Base-by-base conservation (phyloP, 2,329 filamentous ascomycete species). In the Claviceps fusiformis region DNA sequence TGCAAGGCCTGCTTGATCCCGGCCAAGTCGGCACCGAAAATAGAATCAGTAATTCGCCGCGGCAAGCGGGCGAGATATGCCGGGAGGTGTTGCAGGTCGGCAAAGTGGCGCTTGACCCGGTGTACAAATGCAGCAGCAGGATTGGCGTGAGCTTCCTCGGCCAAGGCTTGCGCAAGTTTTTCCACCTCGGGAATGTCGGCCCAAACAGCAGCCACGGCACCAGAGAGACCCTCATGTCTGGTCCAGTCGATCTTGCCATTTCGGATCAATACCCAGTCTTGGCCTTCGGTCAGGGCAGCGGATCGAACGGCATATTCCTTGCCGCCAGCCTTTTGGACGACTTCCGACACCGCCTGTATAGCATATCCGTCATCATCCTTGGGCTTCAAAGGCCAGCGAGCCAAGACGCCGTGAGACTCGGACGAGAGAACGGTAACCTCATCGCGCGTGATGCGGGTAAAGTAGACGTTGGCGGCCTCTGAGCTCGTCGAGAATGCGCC, bases 131-230 rank as follows among this genome's bases (percentile, higher is more conserved):
- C 93, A 11, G 80, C 76, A 6, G 88, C 64, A 3, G 88, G 77
- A 65, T 86, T 95, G 64, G 85, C 86, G 65, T 95, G 87, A 4
- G 88, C 87, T 70, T 98, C 92, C 29, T 87, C 81, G 61, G 95
- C 87, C 8, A 97, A 75, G 35, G 89, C 87, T 66, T 87, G 85
- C 6, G 84, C 89, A 51, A 96, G 74, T 53, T 83, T 79, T 65
- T 91, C 86, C 17, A 80, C 79, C 60, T 85, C 82, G 13, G 85
- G 83, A 6, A 89, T 79, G 52, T 92, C 87, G 0, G 86, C 87
- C 79, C 89, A 95, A 11, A 82, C 81, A 43, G 89, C 91, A 54
- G 88, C 84, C 31, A 89, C 77, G n/a, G 82, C 83, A 48, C 84
- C 85, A n/a, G 86, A 84, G 53, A 98, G 73, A 5, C 87, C 86